These are phyloP conservation scores for Bolboschoenoplectus hybrid DNA, from an alignment of 202 grass and related monocot species.

Conservation along the genomic window DNA sequence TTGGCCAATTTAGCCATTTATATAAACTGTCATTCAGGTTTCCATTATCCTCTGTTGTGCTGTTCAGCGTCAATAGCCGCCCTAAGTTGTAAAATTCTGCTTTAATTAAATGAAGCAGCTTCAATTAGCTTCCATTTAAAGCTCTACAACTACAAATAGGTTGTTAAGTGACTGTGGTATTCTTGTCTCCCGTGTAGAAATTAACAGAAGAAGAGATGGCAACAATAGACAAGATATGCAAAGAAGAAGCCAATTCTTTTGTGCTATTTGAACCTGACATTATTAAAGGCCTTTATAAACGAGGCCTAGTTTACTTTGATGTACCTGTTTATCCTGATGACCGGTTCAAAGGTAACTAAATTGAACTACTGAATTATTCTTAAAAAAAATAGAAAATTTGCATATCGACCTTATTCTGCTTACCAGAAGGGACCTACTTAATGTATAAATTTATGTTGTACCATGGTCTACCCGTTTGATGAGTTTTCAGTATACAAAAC, in stretches of 20 bases:
- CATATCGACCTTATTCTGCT: background rate
- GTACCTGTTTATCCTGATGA: slow-evolving; percentile 91
- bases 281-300: slow-evolving; percentile 82
- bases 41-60: background rate
- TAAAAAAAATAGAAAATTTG: background rate
- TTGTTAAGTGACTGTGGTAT: slow-evolving; percentile 9
- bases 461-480: background rate
- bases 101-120: background rate
- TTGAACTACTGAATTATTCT: slow-evolving; percentile 19
- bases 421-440: background rate
- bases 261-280: slow-evolving; percentile 88
- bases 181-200: slow-evolving; percentile 56
- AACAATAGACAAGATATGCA: slow-evolving; percentile 99
- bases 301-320: slow-evolving; percentile 93
- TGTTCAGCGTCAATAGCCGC: background rate
- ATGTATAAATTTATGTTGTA: background rate
- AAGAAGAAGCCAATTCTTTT: slow-evolving; percentile 96
- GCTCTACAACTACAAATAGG: background rate
- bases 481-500: slow-evolving; percentile 11
- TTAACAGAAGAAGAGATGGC: slow-evolving; percentile 95
- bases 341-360: slow-evolving; percentile 89
- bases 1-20: background rate
- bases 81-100: background rate
- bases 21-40: background rate
- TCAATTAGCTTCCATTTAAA: background rate